Base-by-base conservation (phyloP, 2,329 filamentous ascomycete species). In the Cryphonectria naterciae region DNA sequence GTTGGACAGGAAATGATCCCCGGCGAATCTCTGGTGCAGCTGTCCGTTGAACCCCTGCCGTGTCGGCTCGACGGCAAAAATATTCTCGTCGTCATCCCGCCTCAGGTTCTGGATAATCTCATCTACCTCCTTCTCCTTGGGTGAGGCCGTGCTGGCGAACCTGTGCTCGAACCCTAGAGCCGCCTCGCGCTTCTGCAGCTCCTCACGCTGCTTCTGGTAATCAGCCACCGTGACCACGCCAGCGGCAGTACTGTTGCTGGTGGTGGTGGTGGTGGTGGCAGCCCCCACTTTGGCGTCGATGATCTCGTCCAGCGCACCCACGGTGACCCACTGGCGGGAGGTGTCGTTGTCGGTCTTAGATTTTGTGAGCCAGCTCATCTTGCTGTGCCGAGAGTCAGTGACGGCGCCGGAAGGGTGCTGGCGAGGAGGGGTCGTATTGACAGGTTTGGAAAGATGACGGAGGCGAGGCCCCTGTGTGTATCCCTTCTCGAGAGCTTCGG, bases 1-100 rank as follows among this genome's bases (percentile, higher is more conserved):
- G 75, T 89, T 89, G 67, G 85, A 83, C 35, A 90, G 79, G 76
- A 89, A 91, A 77, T 90, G 88, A 74, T 89, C 87, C 37, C 85
- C 85, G 0, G 83, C 76, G 68, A 85, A 84, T 7, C 83, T 80
- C 3, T 76, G 74, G 68, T 87, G 85, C 32, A 74, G 73, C 77
- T 87, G 86, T 4, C 82, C 83, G 17, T 77, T 79, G 68, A 79
- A 80, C 10, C 85, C 85, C 11, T 54, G 67, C 25, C 80, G 76
- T 8, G 77, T 69, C 11, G 69, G 49, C 19, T 80, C 80, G 8
- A 56, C 65, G 13, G 73, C 77, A 73, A 84, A 87, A 54, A 86
- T 70, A 2, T 70, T 52, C 13, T 73, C 65, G 37, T 79, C 72
- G 72, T 87, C 85, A 10, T 74, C 61, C 17, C 69, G 61, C 70